Percentiles rank a stretch among this genome's conserved stretches.
Conservation (phyloP, 2,329 filamentous ascomycete species). For the Stylonectria norvegica region DNA sequence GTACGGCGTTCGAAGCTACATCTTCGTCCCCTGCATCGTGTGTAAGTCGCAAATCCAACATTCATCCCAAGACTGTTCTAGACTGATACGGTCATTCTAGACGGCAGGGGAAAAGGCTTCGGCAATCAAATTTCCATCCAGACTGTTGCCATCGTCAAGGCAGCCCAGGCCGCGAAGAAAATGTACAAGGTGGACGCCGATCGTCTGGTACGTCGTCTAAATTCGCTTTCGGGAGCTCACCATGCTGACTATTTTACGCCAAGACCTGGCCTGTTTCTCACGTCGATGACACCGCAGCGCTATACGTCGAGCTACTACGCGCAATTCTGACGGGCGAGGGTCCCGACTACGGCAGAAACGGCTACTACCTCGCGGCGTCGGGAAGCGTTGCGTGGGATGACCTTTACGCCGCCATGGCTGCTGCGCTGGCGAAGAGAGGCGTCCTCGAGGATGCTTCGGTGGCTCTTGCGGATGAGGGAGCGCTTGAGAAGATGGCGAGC, state of each 20-base stretch:
- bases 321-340: conserved; percentile 40
- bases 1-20: conserved; percentile 45
- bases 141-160: conserved; percentile 10
- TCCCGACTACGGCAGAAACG: conserved; percentile 39
- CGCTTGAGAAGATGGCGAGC: conserved; percentile 39
- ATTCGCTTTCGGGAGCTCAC: not conserved
- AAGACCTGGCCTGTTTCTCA: conserved; percentile 54
- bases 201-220: conserved; percentile 3
- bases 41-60: conserved; percentile 29
- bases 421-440: conserved; percentile 36
- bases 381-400: conserved; percentile 50
- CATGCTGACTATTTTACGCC: not conserved
- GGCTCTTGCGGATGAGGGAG: conserved; percentile 31
- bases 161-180: conserved; percentile 6
- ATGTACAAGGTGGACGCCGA: conserved; percentile 5
- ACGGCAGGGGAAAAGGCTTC: conserved; percentile 10
- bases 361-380: conserved; percentile 49
- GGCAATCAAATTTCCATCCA: conserved; percentile 13
- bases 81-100: not conserved
- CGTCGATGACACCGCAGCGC: conserved; percentile 41
- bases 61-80: not conserved
- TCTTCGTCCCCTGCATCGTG: conserved; percentile 54
- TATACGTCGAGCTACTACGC: conserved; percentile 45
- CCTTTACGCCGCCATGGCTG: conserved; percentile 45
- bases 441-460: conserved; percentile 38